Conservation (phyloP, 345 rosid species). For the Eucalyptus fibrosa region DNA sequence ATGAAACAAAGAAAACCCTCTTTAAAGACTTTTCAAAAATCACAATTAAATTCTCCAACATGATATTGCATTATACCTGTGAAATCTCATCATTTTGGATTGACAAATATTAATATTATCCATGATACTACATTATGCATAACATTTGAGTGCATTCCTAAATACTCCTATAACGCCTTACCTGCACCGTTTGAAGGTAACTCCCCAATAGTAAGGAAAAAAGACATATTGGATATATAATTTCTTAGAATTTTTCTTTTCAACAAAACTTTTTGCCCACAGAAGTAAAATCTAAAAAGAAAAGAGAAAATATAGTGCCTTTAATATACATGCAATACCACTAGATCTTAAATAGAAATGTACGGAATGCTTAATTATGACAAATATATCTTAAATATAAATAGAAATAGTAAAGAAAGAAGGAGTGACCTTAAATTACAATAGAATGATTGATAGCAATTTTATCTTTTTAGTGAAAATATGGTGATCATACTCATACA, state of each 20-base stretch:
- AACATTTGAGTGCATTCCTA: not conserved
- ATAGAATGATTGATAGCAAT: not conserved
- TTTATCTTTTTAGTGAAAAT: not conserved
- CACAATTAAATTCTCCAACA: not conserved
- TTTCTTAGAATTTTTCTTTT: not conserved
- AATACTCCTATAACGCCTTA: not conserved
- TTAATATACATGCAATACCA: not conserved
- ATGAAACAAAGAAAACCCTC: not conserved
- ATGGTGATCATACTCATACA: not conserved
- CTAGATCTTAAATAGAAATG: not conserved
- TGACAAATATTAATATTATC: not conserved
- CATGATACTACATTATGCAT: not conserved
- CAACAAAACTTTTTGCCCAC: not conserved
- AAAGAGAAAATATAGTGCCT: not conserved
- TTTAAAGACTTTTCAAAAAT: not conserved
- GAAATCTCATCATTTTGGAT: not conserved
- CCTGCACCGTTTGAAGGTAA: fast-evolving
- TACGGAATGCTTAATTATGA: not conserved
- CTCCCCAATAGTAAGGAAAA: too few relatives aligned
- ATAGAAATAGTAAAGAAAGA: not conserved
- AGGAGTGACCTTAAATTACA: not conserved
- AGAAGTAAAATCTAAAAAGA: not conserved
- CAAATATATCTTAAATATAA: not conserved
- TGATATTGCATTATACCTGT: not conserved
- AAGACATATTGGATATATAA: not conserved